Conservation (phyloP, 2,329 filamentous ascomycete genomes). For the Septoria linicola region DNA sequence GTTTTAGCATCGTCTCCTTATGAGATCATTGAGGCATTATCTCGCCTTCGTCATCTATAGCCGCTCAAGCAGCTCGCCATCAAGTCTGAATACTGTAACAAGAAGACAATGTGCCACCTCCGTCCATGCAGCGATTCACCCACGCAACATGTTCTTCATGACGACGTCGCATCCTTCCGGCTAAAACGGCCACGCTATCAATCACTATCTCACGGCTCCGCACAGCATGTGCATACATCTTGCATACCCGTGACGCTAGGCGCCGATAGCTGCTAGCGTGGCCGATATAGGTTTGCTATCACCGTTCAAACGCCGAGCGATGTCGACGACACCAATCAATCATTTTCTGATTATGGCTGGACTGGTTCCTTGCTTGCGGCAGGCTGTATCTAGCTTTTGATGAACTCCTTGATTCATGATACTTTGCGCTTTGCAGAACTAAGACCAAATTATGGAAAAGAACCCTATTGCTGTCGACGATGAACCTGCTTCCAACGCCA, state of each 20-base stretch:
- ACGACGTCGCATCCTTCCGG: not conserved
- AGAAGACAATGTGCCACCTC: too few relatives aligned
- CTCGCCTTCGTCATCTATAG: too few relatives aligned
- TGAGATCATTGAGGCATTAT: too few relatives aligned
- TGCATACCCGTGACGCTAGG: constrained; percentile 13
- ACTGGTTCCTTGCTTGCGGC: not conserved
- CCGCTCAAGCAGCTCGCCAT: too few relatives aligned
- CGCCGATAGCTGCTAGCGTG: constrained; percentile 8
- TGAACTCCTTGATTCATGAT: not conserved
- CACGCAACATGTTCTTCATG: too few relatives aligned
- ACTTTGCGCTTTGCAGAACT: not conserved
- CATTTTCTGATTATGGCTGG: not conserved
- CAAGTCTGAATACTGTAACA: too few relatives aligned
- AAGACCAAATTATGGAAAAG: constrained; percentile 3
- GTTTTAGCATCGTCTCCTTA: too few relatives aligned
- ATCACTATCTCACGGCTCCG: constrained; percentile 8
- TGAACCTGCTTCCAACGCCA: not conserved
- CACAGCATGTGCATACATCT: constrained; percentile 7
- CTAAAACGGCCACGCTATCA: not conserved
- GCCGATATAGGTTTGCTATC: constrained; percentile 17
- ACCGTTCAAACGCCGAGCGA: constrained; percentile 11
- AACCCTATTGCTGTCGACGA: not conserved
- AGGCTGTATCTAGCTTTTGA: not conserved
- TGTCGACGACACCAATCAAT: constrained; percentile 3
- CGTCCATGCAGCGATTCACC: too few relatives aligned